phyloP scores from a whole-genome alignment of 768 basidiomycete species.

The Termitomyces sp. region DNA sequence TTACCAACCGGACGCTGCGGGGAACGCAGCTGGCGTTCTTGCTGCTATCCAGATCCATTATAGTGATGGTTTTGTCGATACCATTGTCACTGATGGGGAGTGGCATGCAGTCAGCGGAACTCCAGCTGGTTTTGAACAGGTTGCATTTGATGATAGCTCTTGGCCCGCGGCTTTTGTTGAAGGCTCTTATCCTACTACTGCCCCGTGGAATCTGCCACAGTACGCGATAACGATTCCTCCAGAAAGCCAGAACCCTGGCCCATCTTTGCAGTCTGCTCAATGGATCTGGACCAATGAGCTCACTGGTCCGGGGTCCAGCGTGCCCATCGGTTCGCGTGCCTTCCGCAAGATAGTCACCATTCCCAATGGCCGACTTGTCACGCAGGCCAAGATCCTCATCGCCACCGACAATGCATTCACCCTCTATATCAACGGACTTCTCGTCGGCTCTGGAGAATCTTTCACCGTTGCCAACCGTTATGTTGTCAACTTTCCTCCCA shows the following conservation, averaged over 20 bases:
- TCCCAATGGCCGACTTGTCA: conserved; percentile 18
- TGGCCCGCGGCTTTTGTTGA: conserved; percentile 26
- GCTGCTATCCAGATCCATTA: conserved; percentile 28
- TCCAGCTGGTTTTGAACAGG: conserved; percentile 25
- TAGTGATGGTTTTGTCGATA: conserved; percentile 26
- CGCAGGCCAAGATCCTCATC: conserved; percentile 22
- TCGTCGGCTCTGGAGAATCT: conserved; percentile 20
- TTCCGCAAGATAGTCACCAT: conserved; percentile 25
- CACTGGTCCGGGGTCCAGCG: conserved; percentile 9
- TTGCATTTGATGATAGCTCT: conserved; percentile 25
- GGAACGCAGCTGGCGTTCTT: conserved; percentile 27
- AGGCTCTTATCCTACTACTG: conserved; percentile 14
- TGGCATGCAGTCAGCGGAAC: conserved; percentile 24
- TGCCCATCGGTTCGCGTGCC: conserved; percentile 22
- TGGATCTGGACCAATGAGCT: conserved; percentile 33
- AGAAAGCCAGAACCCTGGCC: conserved; percentile 16
- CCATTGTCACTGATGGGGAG: conserved; percentile 24
- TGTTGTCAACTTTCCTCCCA: conserved; percentile 13
- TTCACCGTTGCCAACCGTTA: conserved; percentile 15
- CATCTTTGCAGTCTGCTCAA: conserved; percentile 19
- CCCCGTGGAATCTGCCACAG: conserved; percentile 6
- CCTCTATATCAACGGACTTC: conserved; percentile 26
- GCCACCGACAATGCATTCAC: conserved; percentile 23
- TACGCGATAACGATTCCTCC: conserved; percentile 12
- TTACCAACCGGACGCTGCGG: no score